Evolutionary conservation across 2,329 filamentous ascomycete genomes (phyloP), one percentile per base, ranked within the genome.

Genomic region (Trichoderma sp.): DNA sequence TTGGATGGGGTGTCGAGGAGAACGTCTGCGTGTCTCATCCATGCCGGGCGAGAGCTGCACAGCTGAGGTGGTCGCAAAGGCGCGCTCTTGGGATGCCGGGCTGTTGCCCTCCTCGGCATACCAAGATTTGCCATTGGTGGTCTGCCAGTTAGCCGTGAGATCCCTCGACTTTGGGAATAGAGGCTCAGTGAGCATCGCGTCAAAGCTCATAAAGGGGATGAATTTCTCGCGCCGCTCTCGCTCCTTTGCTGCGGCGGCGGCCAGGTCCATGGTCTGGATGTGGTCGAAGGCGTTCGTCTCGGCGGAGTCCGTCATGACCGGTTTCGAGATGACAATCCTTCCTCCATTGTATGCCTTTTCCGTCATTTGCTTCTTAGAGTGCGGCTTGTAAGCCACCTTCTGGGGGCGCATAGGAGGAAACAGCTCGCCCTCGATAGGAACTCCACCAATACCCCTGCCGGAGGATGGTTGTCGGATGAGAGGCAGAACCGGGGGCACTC

Each of bases 11-110:
- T 64, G 64, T 54, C 80, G 75, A 17, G 84, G 84, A 2, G 84
- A 86, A 52, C 85, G 77, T 68, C 82, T 79, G 12, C 83, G 79
- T 30, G 86, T 69, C 50, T 80, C 81, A 7, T 85, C 83, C 4
- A 75, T 72, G 2, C 78, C 79, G 0, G 84, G 84, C 4, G 84
- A 86, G 7, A 83, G 72, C 69, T 85, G 80, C 7, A 80, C 77
- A 1, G 80, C 82, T 1, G 69, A 67, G 2, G 72, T 71, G 66
- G 71, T 73, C 39, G 70, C 68, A 17, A 64, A 55, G 7, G 62
- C 54, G 28, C 58, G 48, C 28, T 26, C 59, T 19, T 66, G 59
- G 12, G 63, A 51, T 12, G 57, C 19, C 7, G 47, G 34, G 21
- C 59, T 45, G 51, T 24, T 51, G n/a, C 28, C 51, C 39, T 55